A percentile compares a stretch with the other conserved stretches of the same genome.
Evolutionary conservation across 129 eudicot species (phyloP).

Genomic region (Rutidosis leptorrhynchoides): DNA sequence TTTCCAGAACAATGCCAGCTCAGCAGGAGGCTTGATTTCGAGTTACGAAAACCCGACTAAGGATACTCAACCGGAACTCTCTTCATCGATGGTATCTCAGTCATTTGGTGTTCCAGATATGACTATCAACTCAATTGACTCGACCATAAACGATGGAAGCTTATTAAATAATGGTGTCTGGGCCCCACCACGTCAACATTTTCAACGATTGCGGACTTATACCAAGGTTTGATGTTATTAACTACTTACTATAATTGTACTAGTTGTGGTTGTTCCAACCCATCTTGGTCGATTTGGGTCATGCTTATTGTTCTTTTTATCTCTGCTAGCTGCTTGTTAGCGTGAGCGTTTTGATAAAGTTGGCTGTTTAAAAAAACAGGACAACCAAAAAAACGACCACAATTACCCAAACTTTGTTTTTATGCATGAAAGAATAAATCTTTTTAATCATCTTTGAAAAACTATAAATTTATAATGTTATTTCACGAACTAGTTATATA

Average conservation of each 20-base stretch:
- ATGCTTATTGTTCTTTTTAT: neutral
- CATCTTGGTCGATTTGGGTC: neutral
- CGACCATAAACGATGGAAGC: constrained; percentile 63
- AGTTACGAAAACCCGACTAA: constrained; percentile 53
- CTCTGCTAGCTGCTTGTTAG: no score
- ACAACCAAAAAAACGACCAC: neutral
- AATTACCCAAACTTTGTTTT: neutral
- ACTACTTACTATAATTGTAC: constrained; percentile 3
- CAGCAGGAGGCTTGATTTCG: constrained; percentile 55
- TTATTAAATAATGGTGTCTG: constrained; percentile 65
- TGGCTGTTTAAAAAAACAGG: no score
- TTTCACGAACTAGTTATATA: neutral
- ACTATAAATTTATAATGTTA: no score
- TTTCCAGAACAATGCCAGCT: constrained; percentile 51
- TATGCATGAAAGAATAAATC: neutral
- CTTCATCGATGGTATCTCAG: constrained; percentile 86
- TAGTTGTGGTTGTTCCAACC: neutral
- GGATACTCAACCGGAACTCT: constrained; percentile 75
- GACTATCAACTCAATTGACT: constrained; percentile 76
- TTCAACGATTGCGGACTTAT: constrained; percentile 78
- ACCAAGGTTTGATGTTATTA: constrained; percentile 58
- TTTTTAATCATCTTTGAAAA: neutral
- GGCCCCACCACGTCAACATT: constrained; percentile 70
- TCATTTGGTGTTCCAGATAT: constrained; percentile 95
- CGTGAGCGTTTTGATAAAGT: no score